A percentile compares a stretch with the other conserved stretches of the same genome.
These are phyloP conservation scores for Solanum medicagineum DNA, from an alignment of 257 asterid species.

Conservation along the genomic window DNA sequence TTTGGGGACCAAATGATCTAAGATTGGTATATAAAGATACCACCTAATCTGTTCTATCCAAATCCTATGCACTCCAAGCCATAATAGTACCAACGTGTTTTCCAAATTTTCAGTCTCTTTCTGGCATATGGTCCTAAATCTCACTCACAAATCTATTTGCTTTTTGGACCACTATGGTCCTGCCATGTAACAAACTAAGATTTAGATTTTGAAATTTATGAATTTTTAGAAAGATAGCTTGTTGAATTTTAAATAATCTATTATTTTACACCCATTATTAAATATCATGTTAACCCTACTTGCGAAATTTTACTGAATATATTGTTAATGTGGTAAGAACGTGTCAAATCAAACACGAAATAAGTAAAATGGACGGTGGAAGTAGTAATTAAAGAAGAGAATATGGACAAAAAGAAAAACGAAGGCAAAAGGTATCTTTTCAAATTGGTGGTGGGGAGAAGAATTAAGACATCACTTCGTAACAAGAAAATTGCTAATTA, in stretches of 20 bases:
- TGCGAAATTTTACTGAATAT: too few relatives aligned
- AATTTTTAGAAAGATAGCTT: not conserved
- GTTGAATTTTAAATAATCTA: too few relatives aligned
- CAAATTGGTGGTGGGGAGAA: not conserved
- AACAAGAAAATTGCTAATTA: not conserved
- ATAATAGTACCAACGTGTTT: not conserved
- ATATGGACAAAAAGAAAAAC: not conserved
- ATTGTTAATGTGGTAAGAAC: fast-evolving
- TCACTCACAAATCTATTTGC: not conserved
- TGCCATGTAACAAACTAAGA: not conserved
- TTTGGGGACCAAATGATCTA: not conserved
- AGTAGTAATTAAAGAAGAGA: too few relatives aligned
- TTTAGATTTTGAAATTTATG: not conserved
- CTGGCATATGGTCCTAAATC: not conserved
- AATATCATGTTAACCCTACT: too few relatives aligned
- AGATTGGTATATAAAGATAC: not conserved
- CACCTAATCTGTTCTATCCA: not conserved
- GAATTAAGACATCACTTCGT: not conserved
- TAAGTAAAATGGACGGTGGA: too few relatives aligned
- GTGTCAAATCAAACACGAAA: too few relatives aligned
- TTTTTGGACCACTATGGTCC: not conserved
- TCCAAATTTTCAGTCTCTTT: not conserved
- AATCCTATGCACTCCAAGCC: not conserved
- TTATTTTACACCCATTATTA: too few relatives aligned
- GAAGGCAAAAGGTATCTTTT: not conserved